phyloP scores from a whole-genome alignment of 1,284 basidiomycete species.

The Malassezia cuniculi region DNA sequence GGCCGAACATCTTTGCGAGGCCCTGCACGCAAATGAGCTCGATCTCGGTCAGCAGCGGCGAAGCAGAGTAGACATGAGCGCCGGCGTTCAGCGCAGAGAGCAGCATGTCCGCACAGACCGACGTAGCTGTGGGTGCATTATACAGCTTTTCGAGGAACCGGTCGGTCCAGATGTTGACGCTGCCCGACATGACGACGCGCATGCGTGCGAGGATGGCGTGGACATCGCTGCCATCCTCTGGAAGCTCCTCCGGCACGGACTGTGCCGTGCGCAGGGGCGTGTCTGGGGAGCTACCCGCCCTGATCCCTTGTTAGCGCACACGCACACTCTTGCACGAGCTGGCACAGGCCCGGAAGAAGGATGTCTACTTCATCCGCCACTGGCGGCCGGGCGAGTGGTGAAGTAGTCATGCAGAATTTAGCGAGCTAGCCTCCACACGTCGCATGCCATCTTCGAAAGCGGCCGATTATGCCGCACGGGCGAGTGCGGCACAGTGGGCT shows the following conservation, averaged over 20 bases:
- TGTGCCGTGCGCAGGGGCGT: conserved; percentile 20
- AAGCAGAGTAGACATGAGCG: conserved; percentile 47
- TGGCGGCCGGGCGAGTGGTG: too few species aligned
- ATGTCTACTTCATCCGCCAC: too few species aligned
- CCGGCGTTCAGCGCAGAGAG: conserved; percentile 47
- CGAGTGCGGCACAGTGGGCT: too few species aligned
- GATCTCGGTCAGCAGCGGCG: conserved; percentile 45
- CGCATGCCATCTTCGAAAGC: too few species aligned
- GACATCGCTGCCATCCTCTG: conserved; percentile 7
- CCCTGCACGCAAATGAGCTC: conserved; percentile 32
- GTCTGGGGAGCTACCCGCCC: conserved; percentile 14
- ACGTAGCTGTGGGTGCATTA: conserved; percentile 44
- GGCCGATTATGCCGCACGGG: too few species aligned
- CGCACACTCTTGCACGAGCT: conserved; percentile 19
- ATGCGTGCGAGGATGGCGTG: conserved; percentile 17
- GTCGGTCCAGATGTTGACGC: conserved; percentile 38
- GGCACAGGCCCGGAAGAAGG: too few species aligned
- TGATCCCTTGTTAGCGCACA: too few species aligned
- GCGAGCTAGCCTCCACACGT: too few species aligned
- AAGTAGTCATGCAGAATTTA: too few species aligned
- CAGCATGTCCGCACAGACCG: conserved; percentile 45
- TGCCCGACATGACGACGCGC: conserved; percentile 24
- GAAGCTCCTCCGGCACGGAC: conserved; percentile 17
- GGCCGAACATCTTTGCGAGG: conserved; percentile 28
- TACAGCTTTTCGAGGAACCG: conserved; percentile 45